Conservation (phyloP, 305 asterid genomes). For the Fraxinus sp. region DNA sequence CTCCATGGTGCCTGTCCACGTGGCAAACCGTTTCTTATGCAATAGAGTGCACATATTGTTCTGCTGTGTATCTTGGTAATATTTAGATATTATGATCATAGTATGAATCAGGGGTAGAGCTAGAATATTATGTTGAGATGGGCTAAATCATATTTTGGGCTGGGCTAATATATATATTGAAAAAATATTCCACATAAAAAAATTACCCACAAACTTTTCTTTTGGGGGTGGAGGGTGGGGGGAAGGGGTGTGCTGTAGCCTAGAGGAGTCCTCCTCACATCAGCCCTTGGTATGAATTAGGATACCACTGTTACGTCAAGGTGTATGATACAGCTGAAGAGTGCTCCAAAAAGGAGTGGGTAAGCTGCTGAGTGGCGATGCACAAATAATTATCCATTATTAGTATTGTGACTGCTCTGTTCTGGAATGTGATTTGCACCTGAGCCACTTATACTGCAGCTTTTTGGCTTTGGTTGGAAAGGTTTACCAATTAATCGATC, state of each 20-base stretch:
- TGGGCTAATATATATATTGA: background rate
- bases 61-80: background rate
- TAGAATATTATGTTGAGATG: background rate
- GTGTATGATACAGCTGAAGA: background rate
- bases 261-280: background rate
- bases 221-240: background rate
- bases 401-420: background rate
- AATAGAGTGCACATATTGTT: background rate
- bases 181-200: background rate
- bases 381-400: background rate
- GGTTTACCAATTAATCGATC: background rate
- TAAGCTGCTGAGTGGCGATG: background rate
- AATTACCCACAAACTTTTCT: background rate
- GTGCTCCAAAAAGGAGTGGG: background rate
- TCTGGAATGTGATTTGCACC: constrained; percentile 5
- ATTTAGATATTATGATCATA: background rate
- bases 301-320: background rate
- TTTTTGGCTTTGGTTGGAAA: constrained; percentile 1
- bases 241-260: background rate
- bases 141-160: background rate
- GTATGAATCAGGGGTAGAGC: background rate
- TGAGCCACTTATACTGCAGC: background rate
- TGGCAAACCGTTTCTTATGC: background rate
- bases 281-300: background rate
- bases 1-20: background rate